Base-by-base conservation (phyloP, 116 monocot species). In the Dioscorea cayenensis region DNA sequence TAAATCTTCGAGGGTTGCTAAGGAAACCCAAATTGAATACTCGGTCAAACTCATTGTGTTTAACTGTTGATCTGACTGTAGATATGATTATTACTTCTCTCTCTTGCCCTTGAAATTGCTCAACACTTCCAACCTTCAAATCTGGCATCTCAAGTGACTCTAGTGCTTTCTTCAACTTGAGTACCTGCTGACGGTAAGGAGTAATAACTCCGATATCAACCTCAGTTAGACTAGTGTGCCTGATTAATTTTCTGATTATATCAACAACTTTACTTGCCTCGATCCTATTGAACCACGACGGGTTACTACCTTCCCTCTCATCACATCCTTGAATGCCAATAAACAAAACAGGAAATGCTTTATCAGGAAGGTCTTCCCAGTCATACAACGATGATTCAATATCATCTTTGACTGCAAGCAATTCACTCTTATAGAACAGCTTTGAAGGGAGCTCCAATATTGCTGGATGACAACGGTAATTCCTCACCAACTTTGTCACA, bases 71-170 rank as follows among this genome's bases (percentile, higher is more conserved):
- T 27, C 97, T 84, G 50, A 97, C 97, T n/a, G 97, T 97, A 52
- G 97, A 97, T 76, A 97, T 77, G 48, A 97, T 93, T 71, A 97
- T 93, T 19, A 93, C 66, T 72, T 86, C 63, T 61, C 86, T 81
- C 67, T 97, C 97, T 77, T 97, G 97, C 1, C 97, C 97, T 51
- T 97, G 97, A 72, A 97, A 97, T 72, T 93, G 88, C 36, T 97
- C 97, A 3, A 93, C 90, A 77, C 93, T 97, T 70, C 97, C 97
- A 20, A 97, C 93, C 59, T 93, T 97, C 65, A 97, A 66, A 73
- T 93, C 84, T 55, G 63, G 52, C 79, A 93, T 83, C 17, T 91
- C 97, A 61, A 85, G 43, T 7, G 72, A 69, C 17, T 86, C 88
- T 37, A 99, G 79, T 8, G 91, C 86, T 49, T 78, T 86, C 77